Evolutionary conservation across 352 stramenopile genomes (phyloP).

Genomic region (Phytophthora litchii): DNA sequence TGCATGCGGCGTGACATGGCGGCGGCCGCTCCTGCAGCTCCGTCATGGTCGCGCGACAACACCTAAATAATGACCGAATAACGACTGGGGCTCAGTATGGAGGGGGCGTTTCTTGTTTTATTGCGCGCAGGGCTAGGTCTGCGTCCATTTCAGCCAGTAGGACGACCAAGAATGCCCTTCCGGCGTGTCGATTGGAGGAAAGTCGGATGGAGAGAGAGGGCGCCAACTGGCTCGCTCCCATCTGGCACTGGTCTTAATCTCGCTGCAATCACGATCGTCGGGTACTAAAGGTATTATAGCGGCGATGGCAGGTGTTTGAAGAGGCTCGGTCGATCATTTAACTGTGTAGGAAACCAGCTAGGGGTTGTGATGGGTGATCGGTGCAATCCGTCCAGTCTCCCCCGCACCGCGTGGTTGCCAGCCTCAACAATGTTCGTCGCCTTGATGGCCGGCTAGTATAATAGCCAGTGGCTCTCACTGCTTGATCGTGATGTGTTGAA

Average conservation of each 20-base stretch:
- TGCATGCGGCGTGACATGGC: constrained; percentile 33
- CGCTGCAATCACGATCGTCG: too few species aligned
- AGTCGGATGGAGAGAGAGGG: too few species aligned
- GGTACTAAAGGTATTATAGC: too few species aligned
- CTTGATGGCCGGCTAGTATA: constrained; percentile 1
- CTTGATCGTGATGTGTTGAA: constrained; percentile 7
- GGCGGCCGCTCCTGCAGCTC: constrained; percentile 37
- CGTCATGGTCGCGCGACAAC: constrained; percentile 17
- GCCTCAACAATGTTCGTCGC: background rate
- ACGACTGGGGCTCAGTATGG: constrained; percentile 22
- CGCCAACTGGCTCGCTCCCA: too few species aligned
- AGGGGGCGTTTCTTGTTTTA: constrained; percentile 11
- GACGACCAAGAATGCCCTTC: background rate
- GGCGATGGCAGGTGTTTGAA: too few species aligned
- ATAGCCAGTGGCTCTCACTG: too few species aligned
- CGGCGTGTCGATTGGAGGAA: too few species aligned
- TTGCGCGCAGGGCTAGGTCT: constrained; percentile 12
- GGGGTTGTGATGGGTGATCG: background rate
- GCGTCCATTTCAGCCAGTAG: background rate
- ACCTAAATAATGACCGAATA: constrained; percentile 25
- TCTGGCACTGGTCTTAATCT: too few species aligned
- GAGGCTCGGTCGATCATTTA: too few species aligned
- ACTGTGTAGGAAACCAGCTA: too few species aligned
- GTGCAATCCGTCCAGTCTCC: constrained; percentile 7
- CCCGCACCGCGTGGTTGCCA: background rate